Evolutionary conservation across 2,329 filamentous ascomycete genomes (phyloP), one percentile per base, ranked within the genome.

Genomic region (Fusarium xylarioides): DNA sequence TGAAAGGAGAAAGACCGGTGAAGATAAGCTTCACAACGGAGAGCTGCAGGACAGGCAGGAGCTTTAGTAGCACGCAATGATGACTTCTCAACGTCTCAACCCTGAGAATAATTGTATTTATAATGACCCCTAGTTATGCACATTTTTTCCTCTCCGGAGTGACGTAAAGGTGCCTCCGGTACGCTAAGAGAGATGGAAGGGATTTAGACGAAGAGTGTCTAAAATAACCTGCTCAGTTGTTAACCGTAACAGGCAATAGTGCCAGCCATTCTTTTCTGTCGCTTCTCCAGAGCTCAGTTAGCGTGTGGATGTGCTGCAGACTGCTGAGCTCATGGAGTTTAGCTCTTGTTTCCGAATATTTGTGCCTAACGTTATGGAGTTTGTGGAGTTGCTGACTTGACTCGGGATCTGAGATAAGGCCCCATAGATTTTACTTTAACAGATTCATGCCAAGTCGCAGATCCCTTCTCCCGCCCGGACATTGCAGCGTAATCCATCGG

Each of bases 361-460:
- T 58, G 35, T 37, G 42, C 30, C 52, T 56, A 70, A 69, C 66
- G 66, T 59, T 69, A 70, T 69, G 59, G 61, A 44, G 65, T 56
- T 50, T 47, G 30, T 64, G 64, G 68, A 68, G 64, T 59, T 58
- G 53, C 54, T 74, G 70, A 73, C 70, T 73, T 73, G 70, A 73
- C 70, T 73, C 70, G 57, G 54, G 58, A 59, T 71, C 49, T 50
- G 40, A 57, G 66, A 73, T 67, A 57, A 63, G 19, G 56, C 57
- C 70, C 70, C 70, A 53, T 30, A 38, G 32, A 49, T 66, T 56
- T 62, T 34, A 44, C 66, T 60, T 59, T 60, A 35, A 21, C 49
- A 47, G 70, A 73, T 61, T 73, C 70, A 62, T 42, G 42, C 53
- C 60, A 56, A 54, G 53, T 38, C 53, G 69, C 47, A 42, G 66